These are phyloP conservation scores for Mucor piriformis DNA, from an alignment of 371 early-diverging fungal genomes.

Conservation along the genomic window DNA sequence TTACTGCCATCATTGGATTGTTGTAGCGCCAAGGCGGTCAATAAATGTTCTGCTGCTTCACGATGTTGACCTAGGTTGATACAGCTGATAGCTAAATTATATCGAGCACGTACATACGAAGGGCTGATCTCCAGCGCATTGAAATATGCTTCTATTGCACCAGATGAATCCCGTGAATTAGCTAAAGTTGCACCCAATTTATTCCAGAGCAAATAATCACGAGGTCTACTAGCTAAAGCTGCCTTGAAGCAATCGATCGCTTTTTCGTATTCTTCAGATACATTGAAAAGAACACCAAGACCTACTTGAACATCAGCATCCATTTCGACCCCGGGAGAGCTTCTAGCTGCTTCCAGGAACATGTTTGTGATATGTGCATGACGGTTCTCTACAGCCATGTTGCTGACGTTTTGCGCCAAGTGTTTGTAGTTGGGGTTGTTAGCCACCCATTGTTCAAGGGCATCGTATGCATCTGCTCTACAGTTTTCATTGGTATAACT, in stretches of 20 bases:
- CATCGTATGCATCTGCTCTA: conserved; percentile 78
- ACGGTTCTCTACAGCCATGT: conserved; percentile 29
- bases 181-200: conserved; percentile 93
- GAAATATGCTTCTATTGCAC: conserved; percentile 91
- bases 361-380: conserved; percentile 70
- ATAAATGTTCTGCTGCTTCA: conserved; percentile 90
- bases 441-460: conserved; percentile 83
- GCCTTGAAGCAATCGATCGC: conserved; percentile 95
- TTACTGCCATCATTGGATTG: conserved; percentile 56
- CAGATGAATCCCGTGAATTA: conserved; percentile 69
- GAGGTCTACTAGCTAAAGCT: conserved; percentile 77
- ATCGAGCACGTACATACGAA: conserved; percentile 88
- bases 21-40: conserved; percentile 82
- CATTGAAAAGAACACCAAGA: conserved; percentile 88
- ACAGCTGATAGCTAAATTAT: conserved; percentile 91
- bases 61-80: conserved; percentile 83
- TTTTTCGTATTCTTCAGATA: conserved; percentile 83
- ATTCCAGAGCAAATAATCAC: conserved; percentile 93
- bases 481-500: conserved; percentile 89
- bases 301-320: conserved; percentile 91
- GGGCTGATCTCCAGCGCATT: conserved; percentile 91
- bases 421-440: conserved; percentile 67
- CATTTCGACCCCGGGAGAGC: conserved; percentile 63
- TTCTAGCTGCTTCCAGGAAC: conserved; percentile 76
- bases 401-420: background rate